Evolutionary conservation across 1,284 basidiomycete species (phyloP), one percentile per base, ranked within the genome.

Genomic region (Ganoderma sinense): DNA sequence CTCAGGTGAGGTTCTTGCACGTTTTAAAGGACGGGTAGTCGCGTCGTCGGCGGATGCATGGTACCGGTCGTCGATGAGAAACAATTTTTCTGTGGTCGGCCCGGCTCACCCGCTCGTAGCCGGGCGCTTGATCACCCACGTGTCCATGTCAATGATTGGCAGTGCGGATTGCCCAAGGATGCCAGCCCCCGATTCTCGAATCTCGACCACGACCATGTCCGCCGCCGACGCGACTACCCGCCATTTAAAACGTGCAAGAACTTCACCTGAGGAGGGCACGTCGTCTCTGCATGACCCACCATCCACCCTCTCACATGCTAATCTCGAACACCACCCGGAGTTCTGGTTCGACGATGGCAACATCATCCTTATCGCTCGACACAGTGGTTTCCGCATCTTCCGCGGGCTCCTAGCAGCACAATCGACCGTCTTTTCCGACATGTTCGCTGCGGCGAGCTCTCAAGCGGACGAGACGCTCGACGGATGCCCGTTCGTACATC

Each of bases 291-390:
- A 45, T 26, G n/a, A 7, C 48, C 26, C 48, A 11, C 3, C 23
- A 51, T 26, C 23, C 2, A 11, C 13, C 31, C 31, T 56, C 43
- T 45, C 5, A 0, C 43, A 20, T 0, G 11, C 20, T 11, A 29
- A 23, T 26, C 23, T 29, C 51, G 11, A 53, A 29, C 51, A 14
- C 13, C 51, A 66, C 26, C 33, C n/a, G 1, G 64, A 68, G 23
- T 64, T 64, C 58, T 73, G 71, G 71, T 58, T 68, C 58, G 69
- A 69, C 1, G 75, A 77, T 55, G 75, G 76, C 11, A 73, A 64
- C 63, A 64, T 78, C 31, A 61, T 77, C 39, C 68, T 76, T 14
- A 63, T 75, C 26, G 72, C 65, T 20, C 51, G 29, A 29, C n/a
- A 23, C 48, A 55, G 40, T 1, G 72, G 60, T 1, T 76, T 75